Evolutionary conservation across 139 green algal genomes (phyloP).

Genomic region (Deuterostichococcus epilithicus): DNA sequence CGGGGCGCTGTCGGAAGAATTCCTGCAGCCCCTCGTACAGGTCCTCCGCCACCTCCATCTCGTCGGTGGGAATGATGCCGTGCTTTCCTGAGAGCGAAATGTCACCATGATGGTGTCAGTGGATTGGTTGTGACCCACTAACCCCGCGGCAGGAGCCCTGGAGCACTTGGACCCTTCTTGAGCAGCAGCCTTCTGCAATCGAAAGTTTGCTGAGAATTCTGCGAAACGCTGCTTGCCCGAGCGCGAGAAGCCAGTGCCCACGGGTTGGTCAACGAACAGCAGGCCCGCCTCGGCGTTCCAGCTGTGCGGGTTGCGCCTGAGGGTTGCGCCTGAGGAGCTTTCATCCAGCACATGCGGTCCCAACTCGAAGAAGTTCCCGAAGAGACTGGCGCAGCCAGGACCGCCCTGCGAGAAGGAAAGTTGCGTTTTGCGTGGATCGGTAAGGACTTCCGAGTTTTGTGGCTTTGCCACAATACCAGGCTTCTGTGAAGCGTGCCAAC

Average conservation of each 20-base stretch:
- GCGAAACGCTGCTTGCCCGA: neutral
- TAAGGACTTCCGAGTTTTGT: neutral
- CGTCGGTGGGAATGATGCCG: slow-evolving; percentile 41
- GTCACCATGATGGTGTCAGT: neutral
- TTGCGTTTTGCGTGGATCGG: neutral
- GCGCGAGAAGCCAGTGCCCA: slow-evolving; percentile 15
- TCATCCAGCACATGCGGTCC: slow-evolving; percentile 36
- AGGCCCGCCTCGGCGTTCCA: slow-evolving; percentile 43
- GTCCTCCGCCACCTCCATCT: slow-evolving; percentile 45
- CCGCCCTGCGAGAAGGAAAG: slow-evolving; percentile 36
- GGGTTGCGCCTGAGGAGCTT: neutral
- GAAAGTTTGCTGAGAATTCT: neutral
- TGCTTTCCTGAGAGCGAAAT: slow-evolving; percentile 9
- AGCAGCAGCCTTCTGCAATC: neutral
- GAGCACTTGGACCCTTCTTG: too few species aligned
- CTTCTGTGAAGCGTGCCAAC: neutral
- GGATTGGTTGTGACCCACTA: too few species aligned
- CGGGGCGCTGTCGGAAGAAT: slow-evolving; percentile 25
- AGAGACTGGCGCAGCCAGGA: slow-evolving; percentile 58
- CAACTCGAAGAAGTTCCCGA: slow-evolving; percentile 61
- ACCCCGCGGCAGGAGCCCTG: too few species aligned
- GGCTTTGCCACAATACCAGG: neutral
- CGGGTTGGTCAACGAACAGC: slow-evolving; percentile 44
- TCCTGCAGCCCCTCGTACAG: slow-evolving; percentile 42
- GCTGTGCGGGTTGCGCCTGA: slow-evolving; percentile 20